These are phyloP conservation scores for Veloboletus limbatus DNA, from an alignment of 1,284 basidiomycete species.

Conservation along the genomic window DNA sequence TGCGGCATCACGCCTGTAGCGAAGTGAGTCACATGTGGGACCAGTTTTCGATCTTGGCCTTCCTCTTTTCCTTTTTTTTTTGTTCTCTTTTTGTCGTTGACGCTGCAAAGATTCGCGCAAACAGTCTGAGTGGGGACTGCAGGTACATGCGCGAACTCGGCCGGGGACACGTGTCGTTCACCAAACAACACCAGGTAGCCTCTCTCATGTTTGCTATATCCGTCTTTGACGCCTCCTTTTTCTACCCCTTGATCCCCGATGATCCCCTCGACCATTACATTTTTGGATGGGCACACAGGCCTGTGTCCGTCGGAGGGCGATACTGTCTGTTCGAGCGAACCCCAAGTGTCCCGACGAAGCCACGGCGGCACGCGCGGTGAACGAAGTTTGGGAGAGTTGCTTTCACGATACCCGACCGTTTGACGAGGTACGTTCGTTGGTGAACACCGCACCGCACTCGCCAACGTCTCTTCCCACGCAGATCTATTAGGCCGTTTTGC, in stretches of 20 bases:
- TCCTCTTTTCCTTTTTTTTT: no score
- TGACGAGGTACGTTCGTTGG: constrained; percentile 72
- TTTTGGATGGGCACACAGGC: constrained; percentile 45
- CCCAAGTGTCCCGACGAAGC: constrained; percentile 75
- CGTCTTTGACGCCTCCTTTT: constrained; percentile 8
- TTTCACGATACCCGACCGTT: constrained; percentile 95
- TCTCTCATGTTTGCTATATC: constrained; percentile 12
- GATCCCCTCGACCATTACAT: background rate
- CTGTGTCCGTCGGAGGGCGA: constrained; percentile 87
- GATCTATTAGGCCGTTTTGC: constrained; percentile 30
- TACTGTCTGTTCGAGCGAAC: constrained; percentile 79
- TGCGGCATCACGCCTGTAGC: constrained; percentile 93
- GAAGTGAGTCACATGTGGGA: constrained; percentile 65
- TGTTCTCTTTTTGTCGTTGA: constrained; percentile 4
- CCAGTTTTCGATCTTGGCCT: no score
- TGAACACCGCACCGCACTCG: no score
- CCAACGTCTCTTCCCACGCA: constrained; percentile 23
- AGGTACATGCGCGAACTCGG: constrained; percentile 77
- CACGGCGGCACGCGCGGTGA: constrained; percentile 84
- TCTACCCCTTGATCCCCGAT: constrained; percentile 3
- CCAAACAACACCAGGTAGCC: constrained; percentile 88
- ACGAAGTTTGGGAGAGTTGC: constrained; percentile 96
- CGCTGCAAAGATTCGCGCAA: constrained; percentile 79
- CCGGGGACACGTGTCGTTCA: constrained; percentile 74
- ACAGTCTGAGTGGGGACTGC: constrained; percentile 92